Evolutionary conservation across 148 eudicot genomes (phyloP), one percentile per base, ranked within the genome.

Genomic region (Camellia granthamiana): DNA sequence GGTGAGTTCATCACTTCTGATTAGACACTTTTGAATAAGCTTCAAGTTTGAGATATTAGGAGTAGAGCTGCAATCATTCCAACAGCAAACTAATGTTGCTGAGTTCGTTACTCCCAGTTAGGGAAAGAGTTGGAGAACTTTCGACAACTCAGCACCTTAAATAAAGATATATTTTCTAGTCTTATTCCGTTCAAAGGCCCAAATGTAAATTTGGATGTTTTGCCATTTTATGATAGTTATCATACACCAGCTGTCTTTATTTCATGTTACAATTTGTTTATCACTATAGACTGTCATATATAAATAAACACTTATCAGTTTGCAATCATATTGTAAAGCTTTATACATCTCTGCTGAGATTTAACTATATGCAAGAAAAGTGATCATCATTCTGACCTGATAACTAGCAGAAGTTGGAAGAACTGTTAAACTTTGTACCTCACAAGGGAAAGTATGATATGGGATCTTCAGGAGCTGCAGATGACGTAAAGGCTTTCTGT

Each of bases 321-420:
- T 30, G 12, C 67, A 15, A 59, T 58, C 15, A 7, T 42, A 38
- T 49, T 70, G 55, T 55, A n/a, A 52, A 51, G 11, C 42, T 72
- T 49, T 21, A 10, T 49, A 19, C 60, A 8, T 51, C 72, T 11
- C 11, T 21, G 42, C 75, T 49, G 60, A 52, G 9, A 19, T 63
- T 30, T 74, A 38, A 74, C 43, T 15, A 14, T 38, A 38, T 82
- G 23, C 73, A 69, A 84, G 84, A 60, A 58, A 69, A 79, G 72
- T 11, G 77, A 82, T 70, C 16, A 69, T 77, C 80, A 76, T 75
- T 55, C 55, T 83, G 58, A 62, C 42, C 68, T 77, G 79, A 54
- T 72, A 79, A 80, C 79, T 79, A 75, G n/a, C 85, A 87, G 91
- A 84, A 85, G 78, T 43, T 90, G 86, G 94, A 91, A 79, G 88